Evolutionary conservation across 2,329 filamentous ascomycete genomes (phyloP).

Genomic region (Mycosphaerella sp.): DNA sequence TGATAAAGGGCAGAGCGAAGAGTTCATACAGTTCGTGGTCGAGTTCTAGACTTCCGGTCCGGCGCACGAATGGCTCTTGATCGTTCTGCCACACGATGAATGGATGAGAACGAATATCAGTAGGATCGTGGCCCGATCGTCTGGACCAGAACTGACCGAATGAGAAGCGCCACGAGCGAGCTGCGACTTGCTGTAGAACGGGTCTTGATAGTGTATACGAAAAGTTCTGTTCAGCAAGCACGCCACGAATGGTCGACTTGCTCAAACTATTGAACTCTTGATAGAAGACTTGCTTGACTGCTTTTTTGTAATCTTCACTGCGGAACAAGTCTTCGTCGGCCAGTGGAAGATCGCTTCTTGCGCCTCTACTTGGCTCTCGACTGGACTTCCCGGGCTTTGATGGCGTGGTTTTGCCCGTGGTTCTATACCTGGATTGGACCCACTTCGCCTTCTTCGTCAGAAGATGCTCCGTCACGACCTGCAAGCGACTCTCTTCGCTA

Average conservation of each 20-base stretch:
- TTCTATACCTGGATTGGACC: slow-evolving; percentile 58
- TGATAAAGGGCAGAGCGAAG: slow-evolving; percentile 40
- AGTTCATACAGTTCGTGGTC: slow-evolving; percentile 45
- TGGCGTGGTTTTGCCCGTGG: slow-evolving; percentile 4
- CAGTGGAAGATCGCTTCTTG: slow-evolving; percentile 32
- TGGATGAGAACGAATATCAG: slow-evolving; percentile 42
- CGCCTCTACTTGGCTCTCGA: not conserved
- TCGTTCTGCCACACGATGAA: slow-evolving; percentile 56
- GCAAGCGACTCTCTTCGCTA: slow-evolving; percentile 67
- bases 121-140: slow-evolving; percentile 44
- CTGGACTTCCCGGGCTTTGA: not conserved
- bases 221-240: slow-evolving; percentile 74
- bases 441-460: slow-evolving; percentile 65
- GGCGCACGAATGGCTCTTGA: slow-evolving; percentile 46
- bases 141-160: slow-evolving; percentile 64
- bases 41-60: slow-evolving; percentile 55
- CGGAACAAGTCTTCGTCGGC: slow-evolving; percentile 61
- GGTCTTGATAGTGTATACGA: slow-evolving; percentile 66
- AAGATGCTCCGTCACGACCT: slow-evolving; percentile 69
- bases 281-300: slow-evolving; percentile 61
- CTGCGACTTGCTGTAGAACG: slow-evolving; percentile 61
- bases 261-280: slow-evolving; percentile 71
- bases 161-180: slow-evolving; percentile 71
- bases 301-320: slow-evolving; percentile 59
- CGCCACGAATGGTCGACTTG: slow-evolving; percentile 66